Evolutionary conservation across 306 rosid genomes (phyloP).

Genomic region (Macrotyloma uniflorum): DNA sequence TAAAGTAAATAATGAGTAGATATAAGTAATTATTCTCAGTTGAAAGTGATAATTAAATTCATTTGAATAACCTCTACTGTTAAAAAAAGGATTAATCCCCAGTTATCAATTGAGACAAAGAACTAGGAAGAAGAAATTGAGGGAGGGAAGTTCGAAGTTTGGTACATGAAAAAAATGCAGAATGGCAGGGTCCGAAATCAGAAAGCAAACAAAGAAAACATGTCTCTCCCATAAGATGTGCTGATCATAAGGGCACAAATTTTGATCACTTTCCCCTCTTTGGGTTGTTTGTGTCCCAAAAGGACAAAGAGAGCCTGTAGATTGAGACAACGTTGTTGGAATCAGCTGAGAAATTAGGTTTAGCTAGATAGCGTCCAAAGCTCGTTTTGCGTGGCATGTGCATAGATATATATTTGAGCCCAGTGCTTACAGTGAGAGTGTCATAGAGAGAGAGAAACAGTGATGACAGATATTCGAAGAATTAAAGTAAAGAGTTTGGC

Average conservation of each 20-base stretch:
- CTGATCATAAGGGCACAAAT: constrained; percentile 38
- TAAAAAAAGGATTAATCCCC: neutral
- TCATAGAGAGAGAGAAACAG: neutral
- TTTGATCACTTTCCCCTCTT: constrained; percentile 24
- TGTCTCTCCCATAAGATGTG: constrained; percentile 45
- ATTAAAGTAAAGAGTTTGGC: constrained; percentile 37
- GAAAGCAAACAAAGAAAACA: constrained; percentile 40
- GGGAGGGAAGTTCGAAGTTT: neutral
- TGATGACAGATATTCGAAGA: constrained; percentile 43
- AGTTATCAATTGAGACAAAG: neutral
- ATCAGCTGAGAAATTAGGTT: constrained; percentile 27
- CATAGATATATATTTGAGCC: neutral
- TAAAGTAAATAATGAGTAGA: too few relatives aligned
- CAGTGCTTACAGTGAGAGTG: constrained; percentile 27
- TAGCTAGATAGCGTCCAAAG: constrained; percentile 23
- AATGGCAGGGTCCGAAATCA: constrained; percentile 31
- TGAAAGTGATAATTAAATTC: neutral
- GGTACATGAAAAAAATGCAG: constrained; percentile 16
- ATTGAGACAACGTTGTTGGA: constrained; percentile 36
- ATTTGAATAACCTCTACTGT: neutral
- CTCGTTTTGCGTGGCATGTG: constrained; percentile 37
- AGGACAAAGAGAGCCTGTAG: constrained; percentile 4
- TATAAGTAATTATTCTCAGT: too few relatives aligned
- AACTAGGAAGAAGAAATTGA: neutral
- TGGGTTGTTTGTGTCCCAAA: constrained; percentile 24